Evolutionary conservation across 495 filamentous ascomycete species (phyloP).

Genomic region (Xylaria scruposa): DNA sequence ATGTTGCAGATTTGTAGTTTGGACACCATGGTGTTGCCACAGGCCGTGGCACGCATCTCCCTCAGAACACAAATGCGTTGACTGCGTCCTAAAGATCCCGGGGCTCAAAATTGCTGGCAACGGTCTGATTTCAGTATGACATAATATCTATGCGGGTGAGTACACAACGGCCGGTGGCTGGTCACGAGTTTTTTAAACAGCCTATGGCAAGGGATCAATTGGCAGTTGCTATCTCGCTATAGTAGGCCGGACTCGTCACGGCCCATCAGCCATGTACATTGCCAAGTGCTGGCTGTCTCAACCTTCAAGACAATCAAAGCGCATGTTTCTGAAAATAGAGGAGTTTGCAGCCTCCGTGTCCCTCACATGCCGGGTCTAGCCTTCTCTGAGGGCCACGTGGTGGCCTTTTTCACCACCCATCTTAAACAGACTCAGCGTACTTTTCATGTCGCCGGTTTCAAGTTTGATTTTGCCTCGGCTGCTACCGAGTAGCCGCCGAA

Average conservation of each 20-base stretch:
- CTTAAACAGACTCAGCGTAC: slow-evolving; percentile 1
- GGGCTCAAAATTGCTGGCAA: background rate
- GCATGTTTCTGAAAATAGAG: slow-evolving; percentile 10
- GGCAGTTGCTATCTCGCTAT: background rate
- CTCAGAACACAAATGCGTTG: slow-evolving; percentile 5
- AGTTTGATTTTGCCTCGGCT: slow-evolving; percentile 8
- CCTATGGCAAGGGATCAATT: background rate
- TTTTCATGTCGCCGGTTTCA: slow-evolving; percentile 7
- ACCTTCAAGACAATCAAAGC: slow-evolving; percentile 1
- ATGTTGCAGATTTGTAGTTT: slow-evolving; percentile 17
- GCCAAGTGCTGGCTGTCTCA: slow-evolving; percentile 6
- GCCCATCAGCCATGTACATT: slow-evolving; percentile 14
- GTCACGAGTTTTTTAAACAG: background rate
- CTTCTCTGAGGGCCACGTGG: slow-evolving; percentile 18
- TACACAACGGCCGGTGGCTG: background rate
- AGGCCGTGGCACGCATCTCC: slow-evolving; percentile 10
- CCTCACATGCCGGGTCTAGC: slow-evolving; percentile 9
- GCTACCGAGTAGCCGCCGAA: slow-evolving; percentile 18
- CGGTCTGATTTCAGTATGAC: slow-evolving; percentile 20
- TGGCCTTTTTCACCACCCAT: slow-evolving; percentile 15
- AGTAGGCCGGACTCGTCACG: slow-evolving; percentile 10
- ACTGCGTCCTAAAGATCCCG: background rate
- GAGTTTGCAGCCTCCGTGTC: slow-evolving; percentile 14
- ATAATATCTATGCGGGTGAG: slow-evolving; percentile 3
- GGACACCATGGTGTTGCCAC: background rate